These are phyloP conservation scores for Polyporus arcularius DNA, from an alignment of 768 basidiomycete genomes.

Conservation along the genomic window DNA sequence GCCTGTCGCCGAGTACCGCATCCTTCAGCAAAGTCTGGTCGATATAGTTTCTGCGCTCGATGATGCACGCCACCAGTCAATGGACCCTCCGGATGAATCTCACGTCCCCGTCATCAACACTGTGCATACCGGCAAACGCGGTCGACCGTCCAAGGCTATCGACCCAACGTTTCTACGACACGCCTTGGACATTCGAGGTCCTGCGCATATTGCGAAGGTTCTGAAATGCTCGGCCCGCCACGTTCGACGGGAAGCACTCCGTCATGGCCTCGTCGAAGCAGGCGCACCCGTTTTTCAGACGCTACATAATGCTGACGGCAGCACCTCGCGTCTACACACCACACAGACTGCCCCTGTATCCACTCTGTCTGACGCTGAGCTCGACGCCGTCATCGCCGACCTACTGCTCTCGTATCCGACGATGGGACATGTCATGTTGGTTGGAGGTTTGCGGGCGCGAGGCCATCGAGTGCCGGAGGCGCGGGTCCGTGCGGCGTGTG, in stretches of 20 bases:
- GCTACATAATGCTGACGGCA: slow-evolving; percentile 20
- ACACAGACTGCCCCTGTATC: slow-evolving; percentile 21
- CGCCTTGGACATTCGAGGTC: slow-evolving; percentile 1
- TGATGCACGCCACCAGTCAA: no score
- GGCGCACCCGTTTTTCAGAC: slow-evolving; percentile 22
- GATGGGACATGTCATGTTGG: slow-evolving; percentile 4
- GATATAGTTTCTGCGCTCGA: no score
- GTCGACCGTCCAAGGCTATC: no score
- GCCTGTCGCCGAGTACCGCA: no score
- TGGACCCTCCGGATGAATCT: no score
- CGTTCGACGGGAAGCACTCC: slow-evolving; percentile 29
- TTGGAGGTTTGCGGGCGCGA: neutral
- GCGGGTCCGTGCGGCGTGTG: neutral
- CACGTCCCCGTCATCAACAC: no score
- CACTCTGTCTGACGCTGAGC: neutral
- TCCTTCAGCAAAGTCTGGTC: no score
- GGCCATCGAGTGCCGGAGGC: slow-evolving; percentile 1
- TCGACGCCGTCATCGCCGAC: neutral
- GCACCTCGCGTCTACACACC: slow-evolving; percentile 6
- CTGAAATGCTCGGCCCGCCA: slow-evolving; percentile 23
- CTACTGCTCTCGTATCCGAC: neutral
- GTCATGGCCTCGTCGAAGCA: slow-evolving; percentile 27
- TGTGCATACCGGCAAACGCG: no score
- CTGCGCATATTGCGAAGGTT: slow-evolving; percentile 17
- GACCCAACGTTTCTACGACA: neutral